A percentile compares a stretch with the other conserved stretches of the same genome.
Conservation (phyloP, 768 basidiomycete genomes). For the Strobilomyces echinocephalus region DNA sequence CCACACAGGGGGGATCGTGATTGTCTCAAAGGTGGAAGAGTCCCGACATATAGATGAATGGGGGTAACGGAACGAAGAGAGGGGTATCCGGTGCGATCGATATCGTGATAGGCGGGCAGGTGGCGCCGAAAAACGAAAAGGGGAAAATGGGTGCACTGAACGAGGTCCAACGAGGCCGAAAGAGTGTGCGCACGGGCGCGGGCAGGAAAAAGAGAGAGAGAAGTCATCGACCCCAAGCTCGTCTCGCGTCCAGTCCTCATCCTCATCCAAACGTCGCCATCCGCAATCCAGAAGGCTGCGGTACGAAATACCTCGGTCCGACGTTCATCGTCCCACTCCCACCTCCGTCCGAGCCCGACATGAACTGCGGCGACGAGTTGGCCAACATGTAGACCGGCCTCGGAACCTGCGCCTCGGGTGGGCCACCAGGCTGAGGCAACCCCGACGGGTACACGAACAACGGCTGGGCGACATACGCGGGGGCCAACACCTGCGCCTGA, state of each 20-base stretch:
- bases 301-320: slow-evolving; percentile 19
- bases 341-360: slow-evolving; percentile 15
- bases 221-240: background rate
- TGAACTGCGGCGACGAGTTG: slow-evolving; percentile 23
- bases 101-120: background rate
- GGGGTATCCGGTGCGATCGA: background rate
- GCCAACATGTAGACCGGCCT: slow-evolving; percentile 30
- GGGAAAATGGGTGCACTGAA: background rate
- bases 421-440: slow-evolving; percentile 27
- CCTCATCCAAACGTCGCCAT: slow-evolving; percentile 24
- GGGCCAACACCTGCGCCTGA: slow-evolving; percentile 21
- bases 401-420: slow-evolving; percentile 19
- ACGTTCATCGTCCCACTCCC: background rate
- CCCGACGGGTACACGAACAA: slow-evolving; percentile 29
- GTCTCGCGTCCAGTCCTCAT: background rate
- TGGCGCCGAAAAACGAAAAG: background rate
- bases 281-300: slow-evolving; percentile 26
- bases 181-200: background rate
- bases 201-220: background rate
- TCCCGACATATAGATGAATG: background rate
- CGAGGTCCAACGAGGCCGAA: background rate
- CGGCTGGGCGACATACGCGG: slow-evolving; percentile 29
- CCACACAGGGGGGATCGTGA: background rate
- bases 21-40: background rate
- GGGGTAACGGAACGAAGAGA: background rate